These are phyloP conservation scores for Sambucus nigra DNA, from an alignment of 129 eudicot genomes.

Conservation along the genomic window DNA sequence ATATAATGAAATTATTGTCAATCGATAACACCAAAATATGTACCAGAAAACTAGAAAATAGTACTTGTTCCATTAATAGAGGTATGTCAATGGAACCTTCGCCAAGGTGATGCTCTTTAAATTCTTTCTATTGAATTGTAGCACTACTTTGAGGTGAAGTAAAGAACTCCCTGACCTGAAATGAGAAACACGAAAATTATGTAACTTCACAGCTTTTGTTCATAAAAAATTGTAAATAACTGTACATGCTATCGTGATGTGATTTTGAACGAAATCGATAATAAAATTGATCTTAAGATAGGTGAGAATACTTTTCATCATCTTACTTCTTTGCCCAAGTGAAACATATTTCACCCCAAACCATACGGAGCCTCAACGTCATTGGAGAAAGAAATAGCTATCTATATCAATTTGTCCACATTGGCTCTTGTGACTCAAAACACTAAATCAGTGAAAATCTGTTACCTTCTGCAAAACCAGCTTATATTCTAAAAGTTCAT, in stretches of 20 bases:
- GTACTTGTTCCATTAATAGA: slow-evolving; percentile 70
- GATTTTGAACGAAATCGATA: too few relatives aligned
- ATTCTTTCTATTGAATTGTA: slow-evolving; percentile 34
- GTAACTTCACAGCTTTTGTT: background rate
- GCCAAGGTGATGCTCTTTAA: slow-evolving; percentile 31
- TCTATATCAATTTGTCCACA: background rate
- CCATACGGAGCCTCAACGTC: too few relatives aligned
- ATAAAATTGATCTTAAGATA: too few relatives aligned
- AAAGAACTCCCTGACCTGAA: slow-evolving; percentile 12
- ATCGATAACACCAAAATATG: slow-evolving; percentile 5
- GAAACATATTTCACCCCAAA: too few relatives aligned
- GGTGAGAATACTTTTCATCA: too few relatives aligned
- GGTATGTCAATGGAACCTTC: slow-evolving; percentile 76
- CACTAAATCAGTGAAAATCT: background rate
- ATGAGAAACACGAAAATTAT: background rate
- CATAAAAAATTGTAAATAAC: background rate
- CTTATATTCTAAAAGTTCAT: slow-evolving; percentile 70
- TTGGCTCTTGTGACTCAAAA: too few relatives aligned
- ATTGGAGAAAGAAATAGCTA: background rate
- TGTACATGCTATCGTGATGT: too few relatives aligned
- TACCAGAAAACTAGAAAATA: slow-evolving; percentile 2
- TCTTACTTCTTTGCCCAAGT: too few relatives aligned
- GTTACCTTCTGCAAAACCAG: slow-evolving; percentile 74
- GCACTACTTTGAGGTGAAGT: slow-evolving; percentile 10
- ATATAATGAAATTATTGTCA: background rate